These are phyloP conservation scores for Eragrostis curvula DNA, from an alignment of 176 grass and related monocot species.

Conservation along the genomic window DNA sequence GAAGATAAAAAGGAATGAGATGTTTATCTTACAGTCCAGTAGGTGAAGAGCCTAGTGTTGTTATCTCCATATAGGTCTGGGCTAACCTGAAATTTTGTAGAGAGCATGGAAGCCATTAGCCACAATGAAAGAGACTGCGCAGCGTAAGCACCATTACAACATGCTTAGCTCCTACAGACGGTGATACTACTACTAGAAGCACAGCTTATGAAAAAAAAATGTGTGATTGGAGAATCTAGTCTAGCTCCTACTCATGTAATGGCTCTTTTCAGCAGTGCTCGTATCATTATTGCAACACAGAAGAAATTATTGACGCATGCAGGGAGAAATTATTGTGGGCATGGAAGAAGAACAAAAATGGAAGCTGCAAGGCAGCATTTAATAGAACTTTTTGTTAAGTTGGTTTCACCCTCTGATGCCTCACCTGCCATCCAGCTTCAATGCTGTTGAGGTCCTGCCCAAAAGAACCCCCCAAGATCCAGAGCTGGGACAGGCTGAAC, in stretches of 20 bases:
- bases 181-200: neutral
- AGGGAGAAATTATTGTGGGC: constrained; percentile 42
- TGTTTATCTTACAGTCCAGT: constrained; percentile 81
- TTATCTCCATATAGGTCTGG: constrained; percentile 90
- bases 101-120: constrained; percentile 32
- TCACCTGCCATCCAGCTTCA: constrained; percentile 94
- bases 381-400: constrained; percentile 50
- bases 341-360: constrained; percentile 48
- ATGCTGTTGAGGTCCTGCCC: constrained; percentile 92
- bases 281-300: constrained; percentile 49
- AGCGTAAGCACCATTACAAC: neutral
- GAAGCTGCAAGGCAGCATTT: constrained; percentile 53
- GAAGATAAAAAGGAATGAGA: constrained; percentile 36
- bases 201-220: constrained; percentile 20
- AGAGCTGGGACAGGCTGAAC: constrained; percentile 90
- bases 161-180: constrained; percentile 43
- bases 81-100: constrained; percentile 69
- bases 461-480: constrained; percentile 87
- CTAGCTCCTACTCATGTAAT: constrained; percentile 39
- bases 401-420: constrained; percentile 20
- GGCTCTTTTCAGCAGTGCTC: constrained; percentile 22
- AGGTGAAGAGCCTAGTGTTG: constrained; percentile 89
- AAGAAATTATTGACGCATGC: constrained; percentile 44
- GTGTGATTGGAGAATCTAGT: constrained; percentile 22
- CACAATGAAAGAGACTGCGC: constrained; percentile 7